A percentile compares a stretch with the other conserved stretches of the same genome.
phyloP scores from a whole-genome alignment of 2,329 filamentous ascomycete species.

The Colletotrichum trifolii region DNA sequence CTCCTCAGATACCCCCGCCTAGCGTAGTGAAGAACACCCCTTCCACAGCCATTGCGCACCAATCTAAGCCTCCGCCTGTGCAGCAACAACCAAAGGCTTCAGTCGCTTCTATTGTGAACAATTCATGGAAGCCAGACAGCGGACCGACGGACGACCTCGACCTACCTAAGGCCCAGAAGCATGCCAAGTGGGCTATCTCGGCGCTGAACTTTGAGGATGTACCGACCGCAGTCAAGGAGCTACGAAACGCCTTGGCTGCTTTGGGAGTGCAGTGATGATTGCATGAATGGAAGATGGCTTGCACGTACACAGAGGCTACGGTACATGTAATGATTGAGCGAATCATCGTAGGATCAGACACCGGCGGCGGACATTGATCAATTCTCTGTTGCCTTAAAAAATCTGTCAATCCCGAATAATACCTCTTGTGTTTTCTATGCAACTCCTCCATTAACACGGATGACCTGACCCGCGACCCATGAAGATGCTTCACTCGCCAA shows the following conservation, averaged over 20 bases:
- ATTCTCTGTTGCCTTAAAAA: not conserved
- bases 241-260: slow-evolving; percentile 77
- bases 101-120: slow-evolving; percentile 25
- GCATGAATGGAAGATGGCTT: no score
- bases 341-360: not conserved
- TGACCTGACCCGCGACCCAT: slow-evolving; percentile 58
- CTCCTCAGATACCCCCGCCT: slow-evolving; percentile 17
- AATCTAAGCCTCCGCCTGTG: slow-evolving; percentile 39
- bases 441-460: slow-evolving; percentile 51
- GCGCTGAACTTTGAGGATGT: slow-evolving; percentile 97
- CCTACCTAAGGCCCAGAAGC: slow-evolving; percentile 87
- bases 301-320: not conserved
- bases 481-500: slow-evolving; percentile 47
- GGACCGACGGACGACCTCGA: slow-evolving; percentile 56
- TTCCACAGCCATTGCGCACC: slow-evolving; percentile 33
- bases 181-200: slow-evolving; percentile 96
- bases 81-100: slow-evolving; percentile 23
- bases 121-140: slow-evolving; percentile 34
- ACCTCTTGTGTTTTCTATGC: slow-evolving; percentile 9
- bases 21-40: slow-evolving; percentile 19
- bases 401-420: not conserved
- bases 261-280: slow-evolving; percentile 66
- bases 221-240: slow-evolving; percentile 85
- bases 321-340: not conserved
- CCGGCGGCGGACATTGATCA: not conserved